Conservation (phyloP, 2,329 filamentous ascomycete genomes). For the Passalora sequoiae region DNA sequence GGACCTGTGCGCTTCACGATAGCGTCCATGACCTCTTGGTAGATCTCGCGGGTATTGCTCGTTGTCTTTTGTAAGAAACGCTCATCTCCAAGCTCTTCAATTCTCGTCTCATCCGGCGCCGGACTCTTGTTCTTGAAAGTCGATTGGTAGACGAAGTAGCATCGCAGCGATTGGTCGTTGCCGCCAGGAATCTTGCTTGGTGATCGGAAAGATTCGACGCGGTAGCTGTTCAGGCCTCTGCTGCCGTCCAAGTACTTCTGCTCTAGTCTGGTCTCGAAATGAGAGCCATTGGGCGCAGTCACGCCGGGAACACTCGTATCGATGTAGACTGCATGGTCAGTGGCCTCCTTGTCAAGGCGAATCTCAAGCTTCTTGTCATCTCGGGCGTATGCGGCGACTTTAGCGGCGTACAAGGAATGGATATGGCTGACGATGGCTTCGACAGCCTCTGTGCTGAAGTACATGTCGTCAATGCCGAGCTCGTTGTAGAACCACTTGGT, state of each 20-base stretch:
- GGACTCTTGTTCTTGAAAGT: constrained; percentile 76
- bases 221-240: constrained; percentile 67
- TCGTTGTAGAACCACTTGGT: constrained; percentile 97
- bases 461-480: constrained; percentile 96
- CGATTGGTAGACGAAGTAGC: constrained; percentile 98
- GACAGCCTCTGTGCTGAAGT: constrained; percentile 85
- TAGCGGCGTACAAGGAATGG: constrained; percentile 92
- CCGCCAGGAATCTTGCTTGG: constrained; percentile 68
- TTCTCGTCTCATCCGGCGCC: constrained; percentile 69
- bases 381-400: constrained; percentile 86
- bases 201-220: constrained; percentile 95
- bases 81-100: constrained; percentile 87
- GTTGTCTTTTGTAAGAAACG: constrained; percentile 96
- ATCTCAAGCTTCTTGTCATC: constrained; percentile 95
- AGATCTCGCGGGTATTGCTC: constrained; percentile 89
- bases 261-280: constrained; percentile 90
- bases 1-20: constrained; percentile 82
- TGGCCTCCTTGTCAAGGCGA: constrained; percentile 87
- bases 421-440: constrained; percentile 89
- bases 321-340: constrained; percentile 95
- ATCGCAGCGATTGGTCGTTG: constrained; percentile 77
- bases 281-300: constrained; percentile 70
- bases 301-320: constrained; percentile 90
- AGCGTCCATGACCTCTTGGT: constrained; percentile 85
- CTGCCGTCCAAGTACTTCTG: constrained; percentile 88